These are phyloP conservation scores for Silene uniflora DNA, from an alignment of 148 eudicot species.

Conservation along the genomic window DNA sequence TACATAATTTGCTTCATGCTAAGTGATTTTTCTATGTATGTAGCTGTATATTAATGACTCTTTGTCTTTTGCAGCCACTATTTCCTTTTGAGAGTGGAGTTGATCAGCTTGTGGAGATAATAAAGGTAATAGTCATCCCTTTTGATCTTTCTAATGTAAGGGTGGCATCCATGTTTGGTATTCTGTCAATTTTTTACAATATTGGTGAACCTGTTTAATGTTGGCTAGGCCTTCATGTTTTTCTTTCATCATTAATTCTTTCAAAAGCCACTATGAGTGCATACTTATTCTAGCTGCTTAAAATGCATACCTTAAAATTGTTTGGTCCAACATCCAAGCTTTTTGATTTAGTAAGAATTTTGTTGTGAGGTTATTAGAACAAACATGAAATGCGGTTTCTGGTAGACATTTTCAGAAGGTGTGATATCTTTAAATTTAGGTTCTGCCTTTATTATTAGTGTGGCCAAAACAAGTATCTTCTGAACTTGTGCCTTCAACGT, in stretches of 20 bases:
- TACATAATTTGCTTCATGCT: background rate
- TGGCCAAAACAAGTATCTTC: too few species aligned
- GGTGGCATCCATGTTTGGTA: background rate
- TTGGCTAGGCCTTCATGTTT: background rate
- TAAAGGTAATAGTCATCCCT: slow-evolving; percentile 47
- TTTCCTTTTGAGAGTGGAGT: slow-evolving; percentile 94
- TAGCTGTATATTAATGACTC: background rate
- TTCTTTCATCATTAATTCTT: background rate
- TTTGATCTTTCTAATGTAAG: background rate
- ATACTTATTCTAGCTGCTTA: background rate
- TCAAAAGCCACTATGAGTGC: background rate
- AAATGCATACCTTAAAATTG: background rate
- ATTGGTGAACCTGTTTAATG: background rate
- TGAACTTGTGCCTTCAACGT: too few species aligned
- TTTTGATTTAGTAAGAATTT: background rate
- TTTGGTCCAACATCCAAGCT: background rate
- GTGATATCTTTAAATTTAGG: too few species aligned
- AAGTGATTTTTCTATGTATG: background rate
- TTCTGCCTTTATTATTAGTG: too few species aligned
- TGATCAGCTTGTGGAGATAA: slow-evolving; percentile 91
- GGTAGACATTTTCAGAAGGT: background rate
- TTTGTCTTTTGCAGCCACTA: slow-evolving; percentile 51
- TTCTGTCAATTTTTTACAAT: background rate
- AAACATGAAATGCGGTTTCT: background rate
- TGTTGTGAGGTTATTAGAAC: background rate